phyloP scores from a whole-genome alignment of 2,329 filamentous ascomycete genomes.

The Fusarium pseudoanthophilum region DNA sequence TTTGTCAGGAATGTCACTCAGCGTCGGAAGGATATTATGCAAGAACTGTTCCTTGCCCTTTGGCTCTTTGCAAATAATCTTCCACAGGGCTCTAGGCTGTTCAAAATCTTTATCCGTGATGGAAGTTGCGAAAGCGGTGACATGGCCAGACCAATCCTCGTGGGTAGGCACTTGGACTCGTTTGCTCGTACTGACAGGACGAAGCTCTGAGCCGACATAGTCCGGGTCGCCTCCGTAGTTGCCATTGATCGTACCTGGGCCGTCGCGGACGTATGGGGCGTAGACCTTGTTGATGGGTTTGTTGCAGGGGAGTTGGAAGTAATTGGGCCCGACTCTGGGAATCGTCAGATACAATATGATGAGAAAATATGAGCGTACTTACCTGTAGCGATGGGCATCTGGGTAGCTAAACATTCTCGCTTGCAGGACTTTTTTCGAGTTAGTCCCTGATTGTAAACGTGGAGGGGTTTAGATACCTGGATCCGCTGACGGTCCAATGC shows the following conservation, averaged over 20 bases:
- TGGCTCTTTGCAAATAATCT: constrained; percentile 35
- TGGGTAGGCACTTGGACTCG: constrained; percentile 36
- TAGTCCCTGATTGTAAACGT: accelerated
- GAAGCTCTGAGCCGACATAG: constrained; percentile 46
- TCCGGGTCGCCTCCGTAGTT: constrained; percentile 45
- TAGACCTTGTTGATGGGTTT: constrained; percentile 35
- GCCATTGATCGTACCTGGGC: constrained; percentile 38
- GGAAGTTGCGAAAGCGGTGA: constrained; percentile 25
- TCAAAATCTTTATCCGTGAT: constrained; percentile 37
- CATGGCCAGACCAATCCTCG: constrained; percentile 36
- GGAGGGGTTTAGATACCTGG: constrained; percentile 45
- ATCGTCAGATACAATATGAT: accelerated
- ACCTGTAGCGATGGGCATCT: constrained; percentile 68
- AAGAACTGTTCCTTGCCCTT: constrained; percentile 34
- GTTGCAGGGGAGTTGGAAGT: constrained; percentile 58
- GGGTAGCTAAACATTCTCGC: constrained; percentile 70
- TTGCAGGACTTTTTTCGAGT: constrained; percentile 57
- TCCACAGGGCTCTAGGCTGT: constrained; percentile 39
- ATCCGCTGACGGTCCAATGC: constrained; percentile 71
- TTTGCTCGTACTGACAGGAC: constrained; percentile 54
- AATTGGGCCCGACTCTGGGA: constrained; percentile 63
- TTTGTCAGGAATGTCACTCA: constrained; percentile 26
- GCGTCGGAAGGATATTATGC: constrained; percentile 33
- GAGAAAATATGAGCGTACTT: accelerated
- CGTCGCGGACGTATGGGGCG: constrained; percentile 42